phyloP scores from a whole-genome alignment of 139 green algal genomes.

The Ostreobium quekettii region DNA sequence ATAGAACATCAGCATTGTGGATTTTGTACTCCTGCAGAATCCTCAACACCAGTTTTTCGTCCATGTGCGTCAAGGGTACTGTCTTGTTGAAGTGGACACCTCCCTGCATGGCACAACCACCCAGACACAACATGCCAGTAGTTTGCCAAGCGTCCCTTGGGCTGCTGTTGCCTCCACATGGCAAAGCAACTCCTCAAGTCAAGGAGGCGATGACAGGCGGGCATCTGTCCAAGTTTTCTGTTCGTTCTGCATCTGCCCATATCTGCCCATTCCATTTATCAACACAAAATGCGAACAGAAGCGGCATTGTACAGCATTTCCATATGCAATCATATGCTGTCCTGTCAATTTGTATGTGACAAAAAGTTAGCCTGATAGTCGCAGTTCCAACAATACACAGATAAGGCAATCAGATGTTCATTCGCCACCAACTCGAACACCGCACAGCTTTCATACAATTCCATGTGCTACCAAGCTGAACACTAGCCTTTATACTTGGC shows the following conservation, averaged over 20 bases:
- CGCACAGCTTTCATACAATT: too few species aligned
- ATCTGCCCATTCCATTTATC: neutral
- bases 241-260: neutral
- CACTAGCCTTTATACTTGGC: too few species aligned
- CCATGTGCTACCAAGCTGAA: too few species aligned
- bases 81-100: constrained; percentile 83
- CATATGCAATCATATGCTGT: too few species aligned
- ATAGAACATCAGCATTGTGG: constrained; percentile 82
- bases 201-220: neutral
- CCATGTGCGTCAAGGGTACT: constrained; percentile 74
- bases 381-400: too few species aligned
- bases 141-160: neutral
- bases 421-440: too few species aligned
- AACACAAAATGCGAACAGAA: constrained; percentile 4
- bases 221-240: too few species aligned
- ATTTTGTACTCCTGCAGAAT: constrained; percentile 93
- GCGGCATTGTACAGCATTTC: neutral
- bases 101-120: constrained; percentile 27
- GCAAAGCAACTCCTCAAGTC: neutral
- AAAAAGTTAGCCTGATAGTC: too few species aligned
- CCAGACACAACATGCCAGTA: neutral
- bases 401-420: too few species aligned
- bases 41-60: constrained; percentile 84
- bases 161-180: neutral
- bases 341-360: too few species aligned